Percentiles rank a stretch among this genome's conserved stretches.
phyloP scores from a whole-genome alignment of 371 early-diverging fungal species.

The Nematocida major region DNA sequence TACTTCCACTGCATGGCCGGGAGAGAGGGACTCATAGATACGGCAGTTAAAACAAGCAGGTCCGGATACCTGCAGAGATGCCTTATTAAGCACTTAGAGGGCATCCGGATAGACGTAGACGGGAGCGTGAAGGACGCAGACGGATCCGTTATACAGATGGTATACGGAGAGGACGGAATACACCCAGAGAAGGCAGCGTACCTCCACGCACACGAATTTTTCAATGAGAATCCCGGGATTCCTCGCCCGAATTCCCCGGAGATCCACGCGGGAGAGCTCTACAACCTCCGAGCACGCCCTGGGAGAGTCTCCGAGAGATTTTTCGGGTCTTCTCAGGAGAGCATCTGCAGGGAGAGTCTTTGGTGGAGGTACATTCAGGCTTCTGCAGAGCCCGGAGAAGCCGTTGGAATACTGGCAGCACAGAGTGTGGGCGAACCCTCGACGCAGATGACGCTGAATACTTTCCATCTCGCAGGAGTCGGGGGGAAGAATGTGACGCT shows the following conservation, averaged over 20 bases:
- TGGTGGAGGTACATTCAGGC: constrained; percentile 34
- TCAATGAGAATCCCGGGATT: constrained; percentile 66
- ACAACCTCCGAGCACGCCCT: constrained; percentile 71
- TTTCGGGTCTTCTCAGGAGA: constrained; percentile 60
- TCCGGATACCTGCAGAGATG: constrained; percentile 98
- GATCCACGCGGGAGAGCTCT: background rate
- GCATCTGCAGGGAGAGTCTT: background rate
- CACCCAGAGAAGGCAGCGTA: constrained; percentile 79
- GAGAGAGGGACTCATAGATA: constrained; percentile 99
- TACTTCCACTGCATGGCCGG: constrained; percentile 94
- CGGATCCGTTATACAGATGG: constrained; percentile 88
- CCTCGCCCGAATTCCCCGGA: background rate
- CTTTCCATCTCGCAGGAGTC: constrained; percentile 99
- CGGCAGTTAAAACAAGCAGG: constrained; percentile 97
- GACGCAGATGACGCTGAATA: constrained; percentile 99
- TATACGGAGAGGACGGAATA: constrained; percentile 95
- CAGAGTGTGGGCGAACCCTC: constrained; percentile 99
- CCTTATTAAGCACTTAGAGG: constrained; percentile 97
- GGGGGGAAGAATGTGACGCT: constrained; percentile 97
- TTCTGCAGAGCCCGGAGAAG: constrained; percentile 87
- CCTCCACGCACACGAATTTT: constrained; percentile 73
- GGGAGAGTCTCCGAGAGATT: constrained; percentile 82
- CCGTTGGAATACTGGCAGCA: constrained; percentile 93
- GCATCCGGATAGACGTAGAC: constrained; percentile 86
- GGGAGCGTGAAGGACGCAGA: constrained; percentile 86